Evolutionary conservation across 441 rosid species (phyloP), one percentile per base, ranked within the genome.

Genomic region (Eruca vesicaria): DNA sequence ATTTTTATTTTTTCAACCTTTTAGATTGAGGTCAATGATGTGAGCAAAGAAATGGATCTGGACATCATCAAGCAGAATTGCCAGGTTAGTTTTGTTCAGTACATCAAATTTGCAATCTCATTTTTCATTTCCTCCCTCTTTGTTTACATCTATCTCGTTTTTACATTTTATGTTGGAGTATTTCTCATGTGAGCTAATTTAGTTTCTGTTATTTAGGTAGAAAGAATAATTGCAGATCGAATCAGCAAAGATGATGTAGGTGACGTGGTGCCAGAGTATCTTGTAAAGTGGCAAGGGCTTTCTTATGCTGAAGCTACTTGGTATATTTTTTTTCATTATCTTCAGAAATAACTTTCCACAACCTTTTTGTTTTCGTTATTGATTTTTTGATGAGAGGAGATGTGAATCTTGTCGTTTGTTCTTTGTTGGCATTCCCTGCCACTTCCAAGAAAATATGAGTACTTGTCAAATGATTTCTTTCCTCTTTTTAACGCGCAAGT

Each of bases 271-370:
- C 93, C 94, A 7, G 98, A 94, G 87, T 97, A 97, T 80, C 78
- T 97, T 65, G 98, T 97, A 76, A 97, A 97, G 89, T 97, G 99
- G 99, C 98, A 90, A 81, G 99, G 99, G 72, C 89, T 97, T 61
- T 97, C 99, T 72, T 97, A 97, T 84, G 99, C 99, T 66, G 99
- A 97, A 87, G 98, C 98, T 73, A 97, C 99, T 70, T 97, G 99
- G 99, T 97, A 89, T 76, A 55, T 29, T 23, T 33, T 61, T 33
- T 74, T 68, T 31, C 16, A 58, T 67, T 68, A 20, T 68, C 41
- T 52, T 75, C 48, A 33, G 41, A 19, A 16, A 41, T 31, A 35
- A 41, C 23, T 33, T 3, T 14, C 53, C 53, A 45, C 53, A 45
- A 45, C 15, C 43, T 35, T 28, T 1, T 19, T 41, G 57, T 57